Evolutionary conservation across 805 yeast species (phyloP), one percentile per base, ranked within the genome.

Genomic region (Grigorovia yakushimaensis): DNA sequence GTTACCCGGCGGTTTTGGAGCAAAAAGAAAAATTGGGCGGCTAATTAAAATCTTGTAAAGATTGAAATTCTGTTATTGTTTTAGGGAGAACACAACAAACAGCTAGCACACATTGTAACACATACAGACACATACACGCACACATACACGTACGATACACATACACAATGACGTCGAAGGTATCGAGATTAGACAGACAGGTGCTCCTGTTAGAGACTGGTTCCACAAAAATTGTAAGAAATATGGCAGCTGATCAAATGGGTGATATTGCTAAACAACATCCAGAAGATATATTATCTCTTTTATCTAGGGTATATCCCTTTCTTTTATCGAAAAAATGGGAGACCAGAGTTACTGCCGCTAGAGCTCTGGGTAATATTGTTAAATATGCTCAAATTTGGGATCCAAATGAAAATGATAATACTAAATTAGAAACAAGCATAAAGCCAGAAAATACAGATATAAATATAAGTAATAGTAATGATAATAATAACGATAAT

Each of bases 321-420:
- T 93, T 81, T 62, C 72, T 93, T 49, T 77, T 80, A 58, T 79
- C 88, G 22, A 75, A 73, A 49, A 88, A 82, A 66, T 93, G 99
- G 99, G 99, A 93, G 64, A 89, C 98, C 0, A 76, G 99, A 62
- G 82, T 85, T 1, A 81, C 98, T 1, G 93, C 99, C 1, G 96
- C 97, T 0, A 72, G 88, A 47, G 98, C 98, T 0, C 77, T 93
- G 55, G 98, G 98, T 8, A 95, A 95, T 3, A 88, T 93, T 24
- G 91, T 88, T 3, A 77, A 79, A 41, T 82, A 87, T 64, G 80
- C 89, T 1, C 74, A 76, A 0, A 58, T 71, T 27, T 93, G 98
- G 98, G 88, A 87, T 58, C 98, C 98, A 1, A 85, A 84, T 55
- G 54, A 60, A 8, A 67, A 65, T 23, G 71, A 64, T 37, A 64